Conservation (phyloP, 2,329 filamentous ascomycete species). For the Ceratocystis cacaofunesta region DNA sequence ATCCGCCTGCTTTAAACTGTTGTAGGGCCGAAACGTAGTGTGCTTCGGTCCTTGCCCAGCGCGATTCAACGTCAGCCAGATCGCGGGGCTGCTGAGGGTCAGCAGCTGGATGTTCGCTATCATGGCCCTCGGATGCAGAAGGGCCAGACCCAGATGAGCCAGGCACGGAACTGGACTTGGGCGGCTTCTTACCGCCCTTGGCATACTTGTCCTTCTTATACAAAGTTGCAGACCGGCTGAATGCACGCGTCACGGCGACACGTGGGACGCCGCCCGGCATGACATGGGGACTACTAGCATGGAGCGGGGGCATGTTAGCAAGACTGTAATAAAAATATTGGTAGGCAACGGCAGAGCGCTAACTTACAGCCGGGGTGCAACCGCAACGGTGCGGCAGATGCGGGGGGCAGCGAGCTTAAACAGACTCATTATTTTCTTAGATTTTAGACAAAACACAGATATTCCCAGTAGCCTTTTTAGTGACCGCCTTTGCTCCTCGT, state of each 20-base stretch:
- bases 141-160: slow-evolving; percentile 17
- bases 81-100: slow-evolving; percentile 33
- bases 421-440: slow-evolving; percentile 8
- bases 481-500: too few species aligned
- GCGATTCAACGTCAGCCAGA: slow-evolving; percentile 34
- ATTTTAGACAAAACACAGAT: too few species aligned
- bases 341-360: neutral
- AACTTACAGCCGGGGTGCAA: slow-evolving; percentile 5
- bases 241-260: slow-evolving; percentile 20
- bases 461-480: too few species aligned
- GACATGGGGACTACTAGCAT: neutral
- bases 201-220: slow-evolving; percentile 26
- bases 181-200: slow-evolving; percentile 17
- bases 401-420: slow-evolving; percentile 5
- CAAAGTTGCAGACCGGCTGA: slow-evolving; percentile 22
- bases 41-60: slow-evolving; percentile 28
- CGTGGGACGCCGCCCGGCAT: neutral
- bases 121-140: slow-evolving; percentile 19
- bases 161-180: slow-evolving; percentile 18
- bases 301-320: neutral
- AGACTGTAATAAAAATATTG: neutral
- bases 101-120: slow-evolving; percentile 22
- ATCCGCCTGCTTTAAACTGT: slow-evolving; percentile 32
- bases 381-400: neutral
- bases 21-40: slow-evolving; percentile 30